phyloP scores from a whole-genome alignment of 768 basidiomycete genomes.

The Tremella yokohamensis region DNA sequence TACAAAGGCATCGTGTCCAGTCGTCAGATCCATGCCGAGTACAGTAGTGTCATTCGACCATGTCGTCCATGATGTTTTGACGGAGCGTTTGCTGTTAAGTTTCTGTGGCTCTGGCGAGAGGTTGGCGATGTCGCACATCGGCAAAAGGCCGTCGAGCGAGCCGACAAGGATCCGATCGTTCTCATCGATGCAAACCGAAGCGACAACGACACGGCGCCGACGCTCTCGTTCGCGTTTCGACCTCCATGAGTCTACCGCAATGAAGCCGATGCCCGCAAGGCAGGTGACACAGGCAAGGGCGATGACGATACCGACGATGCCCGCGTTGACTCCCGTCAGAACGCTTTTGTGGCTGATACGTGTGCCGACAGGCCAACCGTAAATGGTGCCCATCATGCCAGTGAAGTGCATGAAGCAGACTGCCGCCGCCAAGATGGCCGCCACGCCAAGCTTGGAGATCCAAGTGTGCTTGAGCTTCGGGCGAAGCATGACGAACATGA shows the following conservation, averaged over 20 bases:
- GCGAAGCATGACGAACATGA: constrained; percentile 52
- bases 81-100: constrained; percentile 10
- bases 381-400: constrained; percentile 46
- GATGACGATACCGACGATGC: constrained; percentile 49
- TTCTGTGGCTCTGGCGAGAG: constrained; percentile 20
- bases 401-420: constrained; percentile 49
- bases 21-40: constrained; percentile 48
- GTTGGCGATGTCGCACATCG: constrained; percentile 49
- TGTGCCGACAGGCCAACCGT: constrained; percentile 32
- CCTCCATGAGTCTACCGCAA: constrained; percentile 35
- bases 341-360: constrained; percentile 22
- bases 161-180: constrained; percentile 49
- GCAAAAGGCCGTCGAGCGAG: constrained; percentile 49
- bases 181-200: constrained; percentile 47
- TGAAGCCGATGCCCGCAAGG: constrained; percentile 43
- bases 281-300: constrained; percentile 49
- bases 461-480: constrained; percentile 51
- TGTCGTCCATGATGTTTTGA: constrained; percentile 9
- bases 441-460: constrained; percentile 44
- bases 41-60: constrained; percentile 37
- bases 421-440: constrained; percentile 46
- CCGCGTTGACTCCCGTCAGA: constrained; percentile 39
- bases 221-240: constrained; percentile 28
- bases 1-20: constrained; percentile 50
- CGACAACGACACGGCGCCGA: constrained; percentile 48